Conservation (phyloP, 495 filamentous ascomycete genomes). For the Darksidea phi region DNA sequence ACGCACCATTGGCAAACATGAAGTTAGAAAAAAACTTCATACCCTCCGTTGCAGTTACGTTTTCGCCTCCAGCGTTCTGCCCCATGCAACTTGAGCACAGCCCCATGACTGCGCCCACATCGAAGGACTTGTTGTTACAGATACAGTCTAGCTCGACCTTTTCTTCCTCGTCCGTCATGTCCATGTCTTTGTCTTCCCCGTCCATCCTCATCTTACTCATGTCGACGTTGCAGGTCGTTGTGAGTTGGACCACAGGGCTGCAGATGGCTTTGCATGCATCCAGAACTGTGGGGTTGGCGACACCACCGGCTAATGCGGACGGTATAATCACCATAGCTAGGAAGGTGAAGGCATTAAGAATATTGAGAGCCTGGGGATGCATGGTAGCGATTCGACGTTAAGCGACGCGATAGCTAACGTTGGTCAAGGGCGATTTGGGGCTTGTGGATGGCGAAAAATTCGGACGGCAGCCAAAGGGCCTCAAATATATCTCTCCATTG, state of each 20-base stretch:
- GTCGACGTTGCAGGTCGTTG: not conserved
- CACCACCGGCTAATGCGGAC: not conserved
- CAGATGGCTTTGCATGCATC: not conserved
- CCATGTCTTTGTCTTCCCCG: not conserved
- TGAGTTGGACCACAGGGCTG: not conserved
- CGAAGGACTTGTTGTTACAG: conserved; percentile 7
- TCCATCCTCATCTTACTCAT: not conserved
- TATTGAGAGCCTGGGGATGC: no score
- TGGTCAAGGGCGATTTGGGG: no score
- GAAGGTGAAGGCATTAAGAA: no score
- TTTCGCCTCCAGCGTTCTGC: not conserved
- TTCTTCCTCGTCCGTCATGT: not conserved
- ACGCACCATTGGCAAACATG: not conserved
- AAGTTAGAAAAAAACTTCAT: not conserved
- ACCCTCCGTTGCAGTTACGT: not conserved
- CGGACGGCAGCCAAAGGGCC: no score
- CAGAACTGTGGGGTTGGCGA: not conserved
- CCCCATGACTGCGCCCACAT: conserved; percentile 2
- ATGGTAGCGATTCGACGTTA: no score
- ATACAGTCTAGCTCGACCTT: conserved; percentile 4
- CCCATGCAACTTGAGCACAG: conserved; percentile 13
- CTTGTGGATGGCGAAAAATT: no score
- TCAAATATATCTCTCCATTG: no score
- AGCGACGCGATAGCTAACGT: no score
- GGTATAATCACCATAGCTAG: no score